phyloP scores from a whole-genome alignment of 225 moss, liverwort and hornwort species.

The Physcomitrellopsis africana region DNA sequence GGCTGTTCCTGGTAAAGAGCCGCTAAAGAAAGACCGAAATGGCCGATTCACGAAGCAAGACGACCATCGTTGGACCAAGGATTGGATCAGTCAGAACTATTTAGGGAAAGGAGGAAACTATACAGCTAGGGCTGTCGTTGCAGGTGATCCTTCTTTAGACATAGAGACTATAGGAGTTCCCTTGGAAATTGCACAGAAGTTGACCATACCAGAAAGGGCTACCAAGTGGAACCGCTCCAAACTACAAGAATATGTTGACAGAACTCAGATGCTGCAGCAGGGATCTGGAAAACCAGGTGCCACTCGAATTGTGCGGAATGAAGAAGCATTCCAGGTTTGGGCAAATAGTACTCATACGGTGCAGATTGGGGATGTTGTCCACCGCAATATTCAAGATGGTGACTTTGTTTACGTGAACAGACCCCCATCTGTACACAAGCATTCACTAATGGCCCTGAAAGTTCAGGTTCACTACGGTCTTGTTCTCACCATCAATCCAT shows the following conservation, averaged over 20 bases:
- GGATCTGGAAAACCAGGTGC: slow-evolving; percentile 31
- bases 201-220: slow-evolving; percentile 63
- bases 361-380: slow-evolving; percentile 59
- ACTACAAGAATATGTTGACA: slow-evolving; percentile 51
- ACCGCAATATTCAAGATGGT: slow-evolving; percentile 65
- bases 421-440: slow-evolving; percentile 79
- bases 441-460: slow-evolving; percentile 74
- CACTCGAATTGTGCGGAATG: slow-evolving; percentile 40
- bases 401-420: slow-evolving; percentile 73
- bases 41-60: slow-evolving; percentile 59
- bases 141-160: slow-evolving; percentile 65
- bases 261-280: slow-evolving; percentile 43
- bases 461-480: slow-evolving; percentile 53
- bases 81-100: slow-evolving; percentile 65
- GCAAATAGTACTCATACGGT: slow-evolving; percentile 37
- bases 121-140: slow-evolving; percentile 63
- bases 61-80: slow-evolving; percentile 63
- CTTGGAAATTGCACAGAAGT: slow-evolving; percentile 49
- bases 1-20: slow-evolving; percentile 47
- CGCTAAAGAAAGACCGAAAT: slow-evolving; percentile 39
- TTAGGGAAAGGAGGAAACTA: slow-evolving; percentile 64
- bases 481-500: slow-evolving; percentile 70
- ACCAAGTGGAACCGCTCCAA: slow-evolving; percentile 43
- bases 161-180: slow-evolving; percentile 76
- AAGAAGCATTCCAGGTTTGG: slow-evolving; percentile 32